These are phyloP conservation scores for Salix viminalis DNA, from an alignment of 345 rosid genomes.

Conservation along the genomic window DNA sequence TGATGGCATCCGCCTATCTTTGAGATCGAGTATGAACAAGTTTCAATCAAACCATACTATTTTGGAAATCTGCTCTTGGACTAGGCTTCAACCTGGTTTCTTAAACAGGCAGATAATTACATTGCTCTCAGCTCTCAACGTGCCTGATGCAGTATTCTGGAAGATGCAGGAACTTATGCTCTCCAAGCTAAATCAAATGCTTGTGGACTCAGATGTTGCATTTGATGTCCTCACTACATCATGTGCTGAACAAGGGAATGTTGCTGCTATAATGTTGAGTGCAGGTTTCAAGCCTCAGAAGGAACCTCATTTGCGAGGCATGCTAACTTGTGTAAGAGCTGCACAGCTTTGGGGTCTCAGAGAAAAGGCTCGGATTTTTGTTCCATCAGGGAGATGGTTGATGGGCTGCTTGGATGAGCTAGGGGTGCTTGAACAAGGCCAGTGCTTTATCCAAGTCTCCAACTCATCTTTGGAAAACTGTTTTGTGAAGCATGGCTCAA, in stretches of 20 bases:
- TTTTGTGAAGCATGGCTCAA: conserved; percentile 75
- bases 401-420: conserved; percentile 92
- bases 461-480: conserved; percentile 62
- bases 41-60: conserved; percentile 61
- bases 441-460: conserved; percentile 87
- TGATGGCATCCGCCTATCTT: conserved; percentile 55
- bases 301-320: conserved; percentile 83
- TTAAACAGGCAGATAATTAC: conserved; percentile 83
- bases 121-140: conserved; percentile 55
- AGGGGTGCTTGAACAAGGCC: conserved; percentile 76
- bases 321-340: conserved; percentile 79
- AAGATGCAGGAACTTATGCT: conserved; percentile 67
- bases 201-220: conserved; percentile 64
- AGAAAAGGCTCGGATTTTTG: conserved; percentile 82
- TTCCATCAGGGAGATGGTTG: conserved; percentile 77
- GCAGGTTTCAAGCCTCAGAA: conserved; percentile 72
- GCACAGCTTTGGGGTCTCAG: conserved; percentile 85
- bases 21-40: conserved; percentile 72
- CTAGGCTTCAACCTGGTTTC: conserved; percentile 90
- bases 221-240: conserved; percentile 77
- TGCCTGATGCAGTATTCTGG: conserved; percentile 72
- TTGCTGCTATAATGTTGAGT: conserved; percentile 87
- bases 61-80: conserved; percentile 86
- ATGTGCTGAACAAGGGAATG: conserved; percentile 68
- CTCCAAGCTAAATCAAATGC: conserved; percentile 55